Evolutionary conservation across 331 rosid genomes (phyloP).

Genomic region (Spiraea crenata): DNA sequence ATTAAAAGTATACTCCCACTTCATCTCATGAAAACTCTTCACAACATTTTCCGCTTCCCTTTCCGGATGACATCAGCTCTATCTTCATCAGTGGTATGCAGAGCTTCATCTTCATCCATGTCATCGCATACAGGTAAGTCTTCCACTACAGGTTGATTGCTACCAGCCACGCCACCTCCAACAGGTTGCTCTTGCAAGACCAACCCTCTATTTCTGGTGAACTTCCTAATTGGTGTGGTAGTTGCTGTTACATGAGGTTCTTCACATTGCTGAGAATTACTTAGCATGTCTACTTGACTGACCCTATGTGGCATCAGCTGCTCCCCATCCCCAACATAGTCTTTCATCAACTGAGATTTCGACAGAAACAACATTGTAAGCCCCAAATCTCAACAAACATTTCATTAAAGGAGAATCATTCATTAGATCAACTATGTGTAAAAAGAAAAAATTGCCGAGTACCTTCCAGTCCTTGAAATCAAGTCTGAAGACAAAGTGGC

Average conservation of each 20-base stretch:
- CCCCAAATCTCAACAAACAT: background rate
- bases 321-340: slow-evolving; percentile 47
- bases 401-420: slow-evolving; percentile 3
- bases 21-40: background rate
- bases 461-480: slow-evolving; percentile 90
- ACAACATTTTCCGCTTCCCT: slow-evolving; percentile 12
- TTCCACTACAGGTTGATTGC: slow-evolving; percentile 23
- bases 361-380: background rate
- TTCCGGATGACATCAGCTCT: slow-evolving; percentile 21
- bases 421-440: background rate
- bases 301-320: slow-evolving; percentile 70
- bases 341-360: slow-evolving; percentile 56
- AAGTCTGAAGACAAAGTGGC: slow-evolving; percentile 76
- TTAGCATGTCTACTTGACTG: slow-evolving; percentile 14
- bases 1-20: background rate
- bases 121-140: slow-evolving; percentile 3
- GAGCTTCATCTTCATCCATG: no score
- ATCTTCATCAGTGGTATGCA: background rate
- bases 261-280: background rate
- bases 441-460: background rate
- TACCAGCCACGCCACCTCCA: slow-evolving; percentile 50
- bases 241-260: slow-evolving; percentile 30
- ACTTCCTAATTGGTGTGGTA: slow-evolving; percentile 65
- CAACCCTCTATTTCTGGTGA: slow-evolving; percentile 65
- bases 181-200: slow-evolving; percentile 52